Percentiles rank a stretch among this genome's conserved stretches.
These are phyloP conservation scores for Plenodomus lindquistii DNA, from an alignment of 2,329 filamentous ascomycete genomes.

Conservation along the genomic window DNA sequence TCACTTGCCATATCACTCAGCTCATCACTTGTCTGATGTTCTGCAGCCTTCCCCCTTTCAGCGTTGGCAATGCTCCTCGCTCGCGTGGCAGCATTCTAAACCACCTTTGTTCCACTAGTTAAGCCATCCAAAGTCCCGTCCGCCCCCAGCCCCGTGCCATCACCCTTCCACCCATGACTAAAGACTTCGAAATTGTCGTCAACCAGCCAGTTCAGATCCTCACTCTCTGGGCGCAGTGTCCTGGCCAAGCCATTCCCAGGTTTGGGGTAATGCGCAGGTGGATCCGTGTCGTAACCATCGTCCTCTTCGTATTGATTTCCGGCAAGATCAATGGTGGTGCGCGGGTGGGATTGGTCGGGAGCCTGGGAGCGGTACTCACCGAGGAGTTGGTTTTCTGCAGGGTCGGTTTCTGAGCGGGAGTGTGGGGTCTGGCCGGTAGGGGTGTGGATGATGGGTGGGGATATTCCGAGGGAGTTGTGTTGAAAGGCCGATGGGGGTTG, in stretches of 20 bases:
- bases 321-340: conserved; percentile 23
- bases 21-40: background rate
- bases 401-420: conserved; percentile 29
- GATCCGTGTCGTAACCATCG: conserved; percentile 58
- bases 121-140: conserved; percentile 28
- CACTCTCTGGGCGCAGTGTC: conserved; percentile 59
- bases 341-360: conserved; percentile 10
- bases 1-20: conserved; percentile 5
- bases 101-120: conserved; percentile 14
- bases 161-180: conserved; percentile 52
- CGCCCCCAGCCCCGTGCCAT: conserved; percentile 36
- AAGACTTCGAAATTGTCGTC: conserved; percentile 64
- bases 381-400: conserved; percentile 40
- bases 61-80: background rate
- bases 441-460: conserved; percentile 38
- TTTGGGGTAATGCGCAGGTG: conserved; percentile 63
- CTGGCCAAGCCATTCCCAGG: conserved; percentile 63
- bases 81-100: conserved; percentile 10
- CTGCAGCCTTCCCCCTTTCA: background rate
- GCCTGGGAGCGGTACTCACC: conserved; percentile 26
- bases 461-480: conserved; percentile 6
- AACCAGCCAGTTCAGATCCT: conserved; percentile 65
- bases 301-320: conserved; percentile 44
- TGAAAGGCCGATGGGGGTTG: conserved; percentile 16
- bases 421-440: conserved; percentile 23